Conservation (phyloP, 805 yeast species). For the Scheffersomyces stipitis region DNA sequence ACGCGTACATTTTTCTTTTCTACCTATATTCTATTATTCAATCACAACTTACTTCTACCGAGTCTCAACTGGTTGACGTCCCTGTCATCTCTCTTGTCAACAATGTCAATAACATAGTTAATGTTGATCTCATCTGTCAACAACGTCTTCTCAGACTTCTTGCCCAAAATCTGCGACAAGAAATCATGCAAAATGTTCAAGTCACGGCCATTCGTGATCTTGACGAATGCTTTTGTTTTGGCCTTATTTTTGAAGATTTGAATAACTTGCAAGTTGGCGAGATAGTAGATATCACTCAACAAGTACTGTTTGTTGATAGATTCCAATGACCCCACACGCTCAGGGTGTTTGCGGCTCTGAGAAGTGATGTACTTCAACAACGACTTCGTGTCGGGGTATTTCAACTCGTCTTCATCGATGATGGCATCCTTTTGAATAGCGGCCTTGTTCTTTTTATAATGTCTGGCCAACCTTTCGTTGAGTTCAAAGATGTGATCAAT, state of each 20-base stretch:
- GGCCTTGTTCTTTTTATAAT: conserved; percentile 11
- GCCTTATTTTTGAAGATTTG: conserved; percentile 41
- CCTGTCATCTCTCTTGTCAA: conserved; percentile 28
- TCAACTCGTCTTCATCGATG: conserved; percentile 12
- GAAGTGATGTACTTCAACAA: conserved; percentile 27
- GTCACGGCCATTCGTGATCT: conserved; percentile 27
- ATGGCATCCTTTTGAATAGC: conserved; percentile 3
- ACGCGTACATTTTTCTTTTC: too few relatives aligned
- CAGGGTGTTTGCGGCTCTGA: conserved; percentile 8
- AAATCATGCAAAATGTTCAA: conserved; percentile 23
- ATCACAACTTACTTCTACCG: too few relatives aligned
- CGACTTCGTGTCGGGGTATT: conserved; percentile 32
- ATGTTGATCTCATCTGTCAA: conserved; percentile 19
- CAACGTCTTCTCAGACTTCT: conserved; percentile 5
- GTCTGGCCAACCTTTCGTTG: conserved; percentile 15
- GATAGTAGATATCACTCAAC: conserved; percentile 37
- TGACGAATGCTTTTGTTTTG: conserved; percentile 40
- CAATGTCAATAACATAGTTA: conserved; percentile 34
- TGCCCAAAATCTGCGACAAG: conserved; percentile 16
- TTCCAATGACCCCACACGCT: conserved; percentile 21
- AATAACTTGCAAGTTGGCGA: conserved; percentile 34
- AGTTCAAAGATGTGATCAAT: conserved; percentile 13
- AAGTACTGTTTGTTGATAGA: conserved; percentile 43
- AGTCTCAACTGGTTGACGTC: too few relatives aligned
- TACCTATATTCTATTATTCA: too few relatives aligned